These are phyloP conservation scores for Thraustochytrium sp. DNA, from an alignment of 352 stramenopile genomes.

Conservation along the genomic window DNA sequence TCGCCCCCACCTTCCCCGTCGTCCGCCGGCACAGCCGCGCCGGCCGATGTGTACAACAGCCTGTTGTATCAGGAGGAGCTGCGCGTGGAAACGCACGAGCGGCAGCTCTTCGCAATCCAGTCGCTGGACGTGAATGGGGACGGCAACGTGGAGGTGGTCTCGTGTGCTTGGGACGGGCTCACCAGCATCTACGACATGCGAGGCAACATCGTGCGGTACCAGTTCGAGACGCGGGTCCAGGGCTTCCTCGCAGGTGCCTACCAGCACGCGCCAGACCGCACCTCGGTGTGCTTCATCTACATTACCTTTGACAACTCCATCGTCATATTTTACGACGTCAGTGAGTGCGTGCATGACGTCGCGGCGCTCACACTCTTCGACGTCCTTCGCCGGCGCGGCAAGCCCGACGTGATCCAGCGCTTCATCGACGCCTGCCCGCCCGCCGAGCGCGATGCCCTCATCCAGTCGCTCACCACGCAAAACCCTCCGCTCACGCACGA, in stretches of 20 bases:
- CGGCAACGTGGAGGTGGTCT: not conserved
- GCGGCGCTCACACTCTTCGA: slow-evolving; percentile 26
- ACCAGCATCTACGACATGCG: slow-evolving; percentile 28
- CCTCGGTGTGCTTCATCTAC: slow-evolving; percentile 26
- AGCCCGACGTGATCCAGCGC: not conserved
- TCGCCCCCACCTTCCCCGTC: too few species aligned
- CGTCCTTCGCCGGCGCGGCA: not conserved
- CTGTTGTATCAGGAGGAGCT: slow-evolving; percentile 16
- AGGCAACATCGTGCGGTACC: slow-evolving; percentile 20
- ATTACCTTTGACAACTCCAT: slow-evolving; percentile 20
- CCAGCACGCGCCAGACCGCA: not conserved
- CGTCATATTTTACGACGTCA: slow-evolving; percentile 1
- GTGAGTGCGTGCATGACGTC: not conserved
- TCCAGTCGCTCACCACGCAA: not conserved
- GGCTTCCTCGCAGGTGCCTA: slow-evolving; percentile 12
- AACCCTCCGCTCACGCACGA: too few species aligned
- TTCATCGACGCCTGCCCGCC: not conserved
- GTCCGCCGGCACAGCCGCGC: too few species aligned
- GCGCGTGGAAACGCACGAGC: too few species aligned
- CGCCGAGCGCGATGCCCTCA: not conserved
- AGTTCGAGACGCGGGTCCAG: slow-evolving; percentile 28
- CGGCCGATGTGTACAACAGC: not conserved
- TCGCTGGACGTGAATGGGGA: slow-evolving; percentile 15
- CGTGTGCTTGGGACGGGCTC: slow-evolving; percentile 27
- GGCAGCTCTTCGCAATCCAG: slow-evolving; percentile 25